Evolutionary conservation across 139 green algal genomes (phyloP).

Genomic region (Chlamydomonas urium): DNA sequence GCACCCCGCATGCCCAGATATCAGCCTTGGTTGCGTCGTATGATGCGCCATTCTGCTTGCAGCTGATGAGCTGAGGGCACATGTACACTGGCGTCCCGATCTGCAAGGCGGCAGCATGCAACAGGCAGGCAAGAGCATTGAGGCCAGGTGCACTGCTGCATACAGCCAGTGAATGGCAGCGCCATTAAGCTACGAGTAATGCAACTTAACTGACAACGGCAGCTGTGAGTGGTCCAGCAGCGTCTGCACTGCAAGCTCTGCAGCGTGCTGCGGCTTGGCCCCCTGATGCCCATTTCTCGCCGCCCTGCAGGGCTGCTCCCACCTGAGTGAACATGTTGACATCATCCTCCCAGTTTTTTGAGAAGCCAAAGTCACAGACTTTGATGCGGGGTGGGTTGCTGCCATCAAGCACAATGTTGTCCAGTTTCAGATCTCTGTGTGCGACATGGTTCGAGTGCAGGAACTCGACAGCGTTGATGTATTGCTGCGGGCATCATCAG

Average conservation of each 20-base stretch:
- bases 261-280: neutral
- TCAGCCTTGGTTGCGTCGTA: slow-evolving; percentile 22
- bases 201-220: too few species aligned
- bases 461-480: slow-evolving; percentile 75
- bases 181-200: too few species aligned
- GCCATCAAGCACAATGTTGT: slow-evolving; percentile 83
- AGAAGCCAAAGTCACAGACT: slow-evolving; percentile 65
- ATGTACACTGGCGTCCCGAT: slow-evolving; percentile 17
- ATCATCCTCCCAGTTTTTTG: slow-evolving; percentile 51
- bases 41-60: slow-evolving; percentile 2
- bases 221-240: too few species aligned
- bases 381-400: slow-evolving; percentile 67
- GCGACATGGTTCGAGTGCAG: slow-evolving; percentile 80
- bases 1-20: slow-evolving; percentile 52
- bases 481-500: too few species aligned
- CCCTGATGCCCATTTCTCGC: neutral
- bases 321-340: slow-evolving; percentile 60
- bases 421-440: slow-evolving; percentile 76
- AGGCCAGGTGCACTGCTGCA: too few species aligned
- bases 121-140: too few species aligned
- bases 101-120: too few species aligned
- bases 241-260: too few species aligned
- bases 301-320: too few species aligned
- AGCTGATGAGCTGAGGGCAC: slow-evolving; percentile 25
- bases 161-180: too few species aligned